These are phyloP conservation scores for Penicillium sp. DNA, from an alignment of 2,329 filamentous ascomycete genomes.

Conservation along the genomic window DNA sequence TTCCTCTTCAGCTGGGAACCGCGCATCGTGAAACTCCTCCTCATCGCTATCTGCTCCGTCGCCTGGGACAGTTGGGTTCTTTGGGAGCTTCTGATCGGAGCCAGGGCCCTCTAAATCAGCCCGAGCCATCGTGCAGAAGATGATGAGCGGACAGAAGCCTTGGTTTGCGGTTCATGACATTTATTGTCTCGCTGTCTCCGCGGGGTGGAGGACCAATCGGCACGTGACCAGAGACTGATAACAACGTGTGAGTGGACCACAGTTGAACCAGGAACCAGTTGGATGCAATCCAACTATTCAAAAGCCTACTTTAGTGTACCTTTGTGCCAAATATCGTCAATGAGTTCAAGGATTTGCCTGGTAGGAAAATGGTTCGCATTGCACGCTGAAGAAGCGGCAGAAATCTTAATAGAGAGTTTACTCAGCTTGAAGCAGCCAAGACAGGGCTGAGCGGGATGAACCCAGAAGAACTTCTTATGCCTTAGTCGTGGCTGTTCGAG, in stretches of 20 bases:
- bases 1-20: slow-evolving; percentile 54
- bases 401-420: not conserved
- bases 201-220: not conserved
- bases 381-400: not conserved
- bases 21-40: slow-evolving; percentile 48
- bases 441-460: too few relatives aligned
- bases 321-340: too few relatives aligned
- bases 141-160: not conserved
- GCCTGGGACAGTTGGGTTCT: slow-evolving; percentile 17
- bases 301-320: too few relatives aligned
- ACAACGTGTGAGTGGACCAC: too few relatives aligned
- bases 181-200: not conserved
- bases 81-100: slow-evolving; percentile 6
- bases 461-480: not conserved
- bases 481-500: not conserved
- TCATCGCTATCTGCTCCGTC: slow-evolving; percentile 43
- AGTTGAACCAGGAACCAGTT: not conserved
- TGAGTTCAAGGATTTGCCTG: too few relatives aligned
- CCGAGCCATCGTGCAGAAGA: slow-evolving; percentile 30
- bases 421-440: too few relatives aligned
- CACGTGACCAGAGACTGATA: not conserved
- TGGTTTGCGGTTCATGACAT: not conserved
- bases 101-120: not conserved
- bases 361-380: not conserved
- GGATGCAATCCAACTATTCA: too few relatives aligned